These are phyloP conservation scores for Nepenthes gracilis DNA, from an alignment of 148 eudicot species.

Conservation along the genomic window DNA sequence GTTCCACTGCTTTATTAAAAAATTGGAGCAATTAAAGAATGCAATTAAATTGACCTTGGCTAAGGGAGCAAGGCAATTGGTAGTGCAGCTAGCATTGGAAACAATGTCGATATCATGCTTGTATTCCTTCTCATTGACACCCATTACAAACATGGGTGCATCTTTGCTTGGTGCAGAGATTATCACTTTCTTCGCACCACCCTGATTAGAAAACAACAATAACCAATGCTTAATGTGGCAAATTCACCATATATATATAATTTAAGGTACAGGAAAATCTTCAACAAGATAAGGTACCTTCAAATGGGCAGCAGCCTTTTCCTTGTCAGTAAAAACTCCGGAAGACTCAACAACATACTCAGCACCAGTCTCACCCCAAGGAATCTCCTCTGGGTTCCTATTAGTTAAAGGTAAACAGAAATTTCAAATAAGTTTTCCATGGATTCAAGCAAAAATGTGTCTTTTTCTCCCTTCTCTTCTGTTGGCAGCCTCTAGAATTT, in stretches of 20 bases:
- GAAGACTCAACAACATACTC: slow-evolving; percentile 67
- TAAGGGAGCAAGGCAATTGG: slow-evolving; percentile 8
- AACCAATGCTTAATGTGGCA: too few relatives aligned
- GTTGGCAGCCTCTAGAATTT: too few relatives aligned
- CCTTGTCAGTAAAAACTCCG: slow-evolving; percentile 74
- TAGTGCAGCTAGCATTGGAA: slow-evolving; percentile 71
- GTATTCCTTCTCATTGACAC: slow-evolving; percentile 72
- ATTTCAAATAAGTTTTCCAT: neutral
- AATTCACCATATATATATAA: too few relatives aligned
- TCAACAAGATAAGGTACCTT: slow-evolving; percentile 23
- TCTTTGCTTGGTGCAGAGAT: slow-evolving; percentile 69
- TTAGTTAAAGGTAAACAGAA: neutral
- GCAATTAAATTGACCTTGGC: slow-evolving; percentile 40
- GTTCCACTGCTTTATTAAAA: too few relatives aligned
- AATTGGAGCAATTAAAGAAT: too few relatives aligned
- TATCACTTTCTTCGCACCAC: slow-evolving; percentile 69
- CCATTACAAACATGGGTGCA: slow-evolving; percentile 70
- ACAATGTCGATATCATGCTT: slow-evolving; percentile 39
- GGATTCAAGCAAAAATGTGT: neutral
- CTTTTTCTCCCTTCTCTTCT: too few relatives aligned
- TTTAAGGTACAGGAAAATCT: too few relatives aligned
- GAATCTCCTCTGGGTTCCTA: slow-evolving; percentile 78
- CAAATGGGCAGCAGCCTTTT: slow-evolving; percentile 76
- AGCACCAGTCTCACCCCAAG: slow-evolving; percentile 59
- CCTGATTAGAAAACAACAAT: slow-evolving; percentile 14